These are phyloP conservation scores for Fusarium virguliforme DNA, from an alignment of 2,329 filamentous ascomycete species.

Conservation along the genomic window DNA sequence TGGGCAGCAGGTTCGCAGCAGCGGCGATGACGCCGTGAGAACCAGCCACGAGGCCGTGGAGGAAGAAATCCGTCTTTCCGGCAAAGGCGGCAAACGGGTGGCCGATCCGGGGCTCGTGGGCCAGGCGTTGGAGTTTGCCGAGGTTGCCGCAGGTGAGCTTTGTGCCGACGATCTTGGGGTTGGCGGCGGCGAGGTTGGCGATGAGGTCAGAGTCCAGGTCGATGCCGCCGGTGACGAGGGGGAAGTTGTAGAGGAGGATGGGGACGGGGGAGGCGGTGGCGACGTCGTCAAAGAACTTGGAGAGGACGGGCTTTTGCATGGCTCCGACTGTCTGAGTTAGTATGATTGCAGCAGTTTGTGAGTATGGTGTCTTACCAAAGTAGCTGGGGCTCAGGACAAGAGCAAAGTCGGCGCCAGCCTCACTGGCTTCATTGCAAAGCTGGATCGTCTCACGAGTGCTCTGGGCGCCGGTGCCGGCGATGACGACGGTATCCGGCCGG, in stretches of 20 bases:
- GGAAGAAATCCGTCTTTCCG: constrained; percentile 80
- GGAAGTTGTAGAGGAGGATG: constrained; percentile 77
- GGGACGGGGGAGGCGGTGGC: constrained; percentile 72
- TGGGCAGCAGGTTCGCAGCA: constrained; percentile 78
- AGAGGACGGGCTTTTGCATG: constrained; percentile 66
- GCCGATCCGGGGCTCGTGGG: constrained; percentile 48
- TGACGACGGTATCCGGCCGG: constrained; percentile 71
- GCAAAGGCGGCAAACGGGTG: constrained; percentile 76
- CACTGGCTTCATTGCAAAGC: constrained; percentile 75
- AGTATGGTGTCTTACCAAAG: constrained; percentile 66
- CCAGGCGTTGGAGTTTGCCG: constrained; percentile 68
- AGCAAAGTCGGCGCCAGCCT: constrained; percentile 76
- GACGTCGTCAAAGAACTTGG: constrained; percentile 73
- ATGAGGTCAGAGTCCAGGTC: constrained; percentile 70
- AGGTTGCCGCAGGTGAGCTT: constrained; percentile 77
- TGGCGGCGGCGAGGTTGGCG: constrained; percentile 15
- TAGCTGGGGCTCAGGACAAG: constrained; percentile 80
- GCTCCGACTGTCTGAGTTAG: constrained; percentile 22
- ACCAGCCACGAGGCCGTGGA: constrained; percentile 79
- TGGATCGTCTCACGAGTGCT: constrained; percentile 78
- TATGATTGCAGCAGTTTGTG: background rate
- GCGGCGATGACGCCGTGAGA: constrained; percentile 81
- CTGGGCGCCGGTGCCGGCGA: constrained; percentile 79
- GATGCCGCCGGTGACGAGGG: constrained; percentile 71
- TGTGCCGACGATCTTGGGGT: constrained; percentile 72